A percentile compares a stretch with the other conserved stretches of the same genome.
phyloP scores from a whole-genome alignment of 2,329 filamentous ascomycete species.

The Colletotrichum sp. region DNA sequence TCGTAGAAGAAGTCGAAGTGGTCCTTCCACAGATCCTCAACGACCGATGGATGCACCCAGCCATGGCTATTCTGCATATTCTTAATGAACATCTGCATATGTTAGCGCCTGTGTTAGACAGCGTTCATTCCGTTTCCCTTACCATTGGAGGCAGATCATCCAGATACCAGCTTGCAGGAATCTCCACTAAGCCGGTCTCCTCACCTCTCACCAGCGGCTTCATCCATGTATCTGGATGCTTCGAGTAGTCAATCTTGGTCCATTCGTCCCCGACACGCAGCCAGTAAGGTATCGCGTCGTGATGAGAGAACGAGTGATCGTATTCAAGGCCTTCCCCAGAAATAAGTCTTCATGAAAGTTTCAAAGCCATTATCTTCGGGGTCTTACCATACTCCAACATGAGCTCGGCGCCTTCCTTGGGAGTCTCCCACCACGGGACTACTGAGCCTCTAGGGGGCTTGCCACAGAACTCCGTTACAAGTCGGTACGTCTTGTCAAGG shows the following conservation, averaged over 20 bases:
- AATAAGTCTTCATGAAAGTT: background rate
- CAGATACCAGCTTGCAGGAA: slow-evolving; percentile 69
- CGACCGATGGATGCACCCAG: slow-evolving; percentile 58
- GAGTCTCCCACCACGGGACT: slow-evolving; percentile 77
- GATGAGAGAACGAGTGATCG: slow-evolving; percentile 70
- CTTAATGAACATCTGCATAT: slow-evolving; percentile 69
- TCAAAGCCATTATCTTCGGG: background rate
- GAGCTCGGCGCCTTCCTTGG: slow-evolving; percentile 68
- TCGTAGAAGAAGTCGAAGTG: slow-evolving; percentile 78
- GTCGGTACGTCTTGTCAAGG: slow-evolving; percentile 73
- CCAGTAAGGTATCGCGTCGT: slow-evolving; percentile 70
- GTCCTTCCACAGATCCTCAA: slow-evolving; percentile 70
- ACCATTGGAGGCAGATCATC: slow-evolving; percentile 67
- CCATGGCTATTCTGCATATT: slow-evolving; percentile 67
- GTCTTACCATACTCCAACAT: slow-evolving; percentile 65
- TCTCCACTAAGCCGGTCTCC: slow-evolving; percentile 69
- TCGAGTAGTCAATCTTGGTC: slow-evolving; percentile 71
- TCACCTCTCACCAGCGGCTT: slow-evolving; percentile 65
- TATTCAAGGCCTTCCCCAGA: slow-evolving; percentile 55
- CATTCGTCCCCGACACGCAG: slow-evolving; percentile 67
- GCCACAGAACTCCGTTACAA: slow-evolving; percentile 70
- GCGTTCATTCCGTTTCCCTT: background rate
- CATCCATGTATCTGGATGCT: slow-evolving; percentile 70
- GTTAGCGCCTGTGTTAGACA: background rate
- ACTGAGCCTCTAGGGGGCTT: slow-evolving; percentile 76